Conservation (phyloP, 2,329 filamentous ascomycete species). For the Tolypocladium nubicola region DNA sequence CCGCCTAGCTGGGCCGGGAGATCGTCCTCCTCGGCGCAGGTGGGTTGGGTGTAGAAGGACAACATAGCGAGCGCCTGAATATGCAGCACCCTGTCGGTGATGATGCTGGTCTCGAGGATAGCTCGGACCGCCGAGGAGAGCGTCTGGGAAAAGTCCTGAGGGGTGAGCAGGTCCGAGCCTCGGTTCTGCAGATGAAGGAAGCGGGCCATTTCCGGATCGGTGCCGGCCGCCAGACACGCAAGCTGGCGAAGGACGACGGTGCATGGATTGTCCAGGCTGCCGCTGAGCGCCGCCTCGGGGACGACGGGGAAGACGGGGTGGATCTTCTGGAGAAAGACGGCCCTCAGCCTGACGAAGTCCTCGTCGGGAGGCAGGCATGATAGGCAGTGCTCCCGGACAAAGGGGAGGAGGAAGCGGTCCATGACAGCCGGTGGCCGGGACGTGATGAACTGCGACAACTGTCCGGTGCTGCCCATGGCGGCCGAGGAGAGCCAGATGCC, state of each 20-base stretch:
- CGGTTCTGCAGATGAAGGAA: slow-evolving; percentile 33
- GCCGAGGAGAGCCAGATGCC: slow-evolving; percentile 42
- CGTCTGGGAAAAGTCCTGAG: slow-evolving; percentile 36
- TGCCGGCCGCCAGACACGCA: slow-evolving; percentile 43
- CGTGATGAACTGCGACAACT: slow-evolving; percentile 25
- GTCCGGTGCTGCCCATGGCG: slow-evolving; percentile 11
- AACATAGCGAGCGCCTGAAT: slow-evolving; percentile 43
- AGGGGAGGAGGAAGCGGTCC: slow-evolving; percentile 29
- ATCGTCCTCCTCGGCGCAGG: slow-evolving; percentile 41
- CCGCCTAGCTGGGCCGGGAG: slow-evolving; percentile 41
- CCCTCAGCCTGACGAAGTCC: slow-evolving; percentile 34
- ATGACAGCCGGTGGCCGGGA: slow-evolving; percentile 26
- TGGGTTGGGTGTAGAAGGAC: slow-evolving; percentile 49
- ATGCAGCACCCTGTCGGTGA: slow-evolving; percentile 42
- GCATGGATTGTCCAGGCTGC: slow-evolving; percentile 19
- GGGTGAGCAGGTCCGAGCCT: slow-evolving; percentile 26
- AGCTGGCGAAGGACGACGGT: slow-evolving; percentile 40
- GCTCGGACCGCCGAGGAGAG: slow-evolving; percentile 37
- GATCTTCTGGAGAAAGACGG: slow-evolving; percentile 39
- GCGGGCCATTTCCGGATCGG: slow-evolving; percentile 32
- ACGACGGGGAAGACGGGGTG: slow-evolving; percentile 45
- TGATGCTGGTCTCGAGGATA: slow-evolving; percentile 41
- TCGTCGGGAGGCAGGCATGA: slow-evolving; percentile 34
- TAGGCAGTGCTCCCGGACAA: slow-evolving; percentile 34
- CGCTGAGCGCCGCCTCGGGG: slow-evolving; percentile 22